phyloP scores from a whole-genome alignment of 1,139 yeast genomes.

The Citeromyces siamensis region DNA sequence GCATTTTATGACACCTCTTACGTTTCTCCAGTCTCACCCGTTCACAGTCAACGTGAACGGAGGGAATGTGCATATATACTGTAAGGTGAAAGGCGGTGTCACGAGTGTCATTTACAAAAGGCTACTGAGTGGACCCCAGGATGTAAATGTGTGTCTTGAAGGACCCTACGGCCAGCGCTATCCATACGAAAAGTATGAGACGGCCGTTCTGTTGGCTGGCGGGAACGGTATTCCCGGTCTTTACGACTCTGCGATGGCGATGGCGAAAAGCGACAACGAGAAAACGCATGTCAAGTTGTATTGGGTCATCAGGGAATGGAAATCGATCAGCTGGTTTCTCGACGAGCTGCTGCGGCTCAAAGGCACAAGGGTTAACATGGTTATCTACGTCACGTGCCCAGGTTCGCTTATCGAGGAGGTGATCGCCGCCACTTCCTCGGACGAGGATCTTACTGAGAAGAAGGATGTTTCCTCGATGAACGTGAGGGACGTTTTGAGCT shows the following conservation, averaged over 20 bases:
- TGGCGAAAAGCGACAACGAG: slow-evolving; percentile 11
- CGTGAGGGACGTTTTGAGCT: slow-evolving; percentile 14
- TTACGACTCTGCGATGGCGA: slow-evolving; percentile 19
- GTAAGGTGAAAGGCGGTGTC: slow-evolving; percentile 26
- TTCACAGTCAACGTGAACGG: slow-evolving; percentile 21
- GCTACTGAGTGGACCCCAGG: slow-evolving; percentile 10
- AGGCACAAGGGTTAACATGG: slow-evolving; percentile 22
- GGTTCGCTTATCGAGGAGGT: slow-evolving; percentile 9
- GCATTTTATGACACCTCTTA: slow-evolving; percentile 24
- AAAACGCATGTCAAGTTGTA: slow-evolving; percentile 26
- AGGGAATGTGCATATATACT: slow-evolving; percentile 18
- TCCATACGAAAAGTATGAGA: slow-evolving; percentile 43
- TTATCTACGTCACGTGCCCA: slow-evolving; percentile 28
- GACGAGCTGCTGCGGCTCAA: slow-evolving; percentile 26
- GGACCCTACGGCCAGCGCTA: slow-evolving; percentile 53
- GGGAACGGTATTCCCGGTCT: slow-evolving; percentile 66
- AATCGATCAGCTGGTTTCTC: slow-evolving; percentile 37
- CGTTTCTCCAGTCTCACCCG: slow-evolving; percentile 31
- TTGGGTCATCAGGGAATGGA: slow-evolving; percentile 36
- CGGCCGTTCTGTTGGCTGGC: slow-evolving; percentile 45
- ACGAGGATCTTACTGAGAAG: slow-evolving; percentile 1
- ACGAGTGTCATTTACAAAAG: slow-evolving; percentile 13
- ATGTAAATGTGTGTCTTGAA: slow-evolving; percentile 31
- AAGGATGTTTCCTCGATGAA: neutral
- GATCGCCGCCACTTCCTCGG: neutral